Conservation (phyloP, 768 basidiomycete species). For the Pleurotus djamor region DNA sequence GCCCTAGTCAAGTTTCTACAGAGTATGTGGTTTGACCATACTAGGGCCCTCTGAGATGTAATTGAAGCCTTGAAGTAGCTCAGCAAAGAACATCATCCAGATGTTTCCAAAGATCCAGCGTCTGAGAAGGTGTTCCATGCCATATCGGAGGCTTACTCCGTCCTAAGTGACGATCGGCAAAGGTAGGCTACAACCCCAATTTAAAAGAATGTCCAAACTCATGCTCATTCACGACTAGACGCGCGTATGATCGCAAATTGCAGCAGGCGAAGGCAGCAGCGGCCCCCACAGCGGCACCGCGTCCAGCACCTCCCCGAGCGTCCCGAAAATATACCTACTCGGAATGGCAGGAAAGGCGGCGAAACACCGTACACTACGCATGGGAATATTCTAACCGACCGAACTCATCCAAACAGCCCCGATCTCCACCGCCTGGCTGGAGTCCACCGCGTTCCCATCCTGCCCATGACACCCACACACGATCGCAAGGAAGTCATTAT, state of each 20-base stretch:
- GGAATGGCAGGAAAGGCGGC: conserved; percentile 16
- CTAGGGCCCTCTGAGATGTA: not conserved
- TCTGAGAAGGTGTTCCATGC: conserved; percentile 35
- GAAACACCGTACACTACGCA: conserved; percentile 12
- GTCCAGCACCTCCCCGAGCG: conserved; percentile 12
- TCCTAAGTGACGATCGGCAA: conserved; percentile 42
- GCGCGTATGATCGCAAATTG: conserved; percentile 42
- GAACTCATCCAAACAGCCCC: not conserved
- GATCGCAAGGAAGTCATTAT: not conserved
- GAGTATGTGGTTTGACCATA: conserved; percentile 20
- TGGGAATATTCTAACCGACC: conserved; percentile 2
- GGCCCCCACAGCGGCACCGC: conserved; percentile 1
- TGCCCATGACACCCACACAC: not conserved
- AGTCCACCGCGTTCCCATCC: not conserved
- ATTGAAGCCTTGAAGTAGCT: conserved; percentile 8
- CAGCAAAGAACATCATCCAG: conserved; percentile 46
- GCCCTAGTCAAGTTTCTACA: conserved; percentile 38
- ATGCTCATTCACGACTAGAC: conserved; percentile 20
- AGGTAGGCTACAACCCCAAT: conserved; percentile 18
- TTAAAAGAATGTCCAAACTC: not conserved
- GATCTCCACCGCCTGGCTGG: conserved; percentile 7
- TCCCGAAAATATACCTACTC: conserved; percentile 12
- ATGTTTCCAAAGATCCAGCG: conserved; percentile 39
- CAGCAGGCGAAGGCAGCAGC: conserved; percentile 21
- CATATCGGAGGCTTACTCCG: conserved; percentile 42